Base-by-base conservation (phyloP, 2,329 filamentous ascomycete species). In the Hymenoscyphus albidus region DNA sequence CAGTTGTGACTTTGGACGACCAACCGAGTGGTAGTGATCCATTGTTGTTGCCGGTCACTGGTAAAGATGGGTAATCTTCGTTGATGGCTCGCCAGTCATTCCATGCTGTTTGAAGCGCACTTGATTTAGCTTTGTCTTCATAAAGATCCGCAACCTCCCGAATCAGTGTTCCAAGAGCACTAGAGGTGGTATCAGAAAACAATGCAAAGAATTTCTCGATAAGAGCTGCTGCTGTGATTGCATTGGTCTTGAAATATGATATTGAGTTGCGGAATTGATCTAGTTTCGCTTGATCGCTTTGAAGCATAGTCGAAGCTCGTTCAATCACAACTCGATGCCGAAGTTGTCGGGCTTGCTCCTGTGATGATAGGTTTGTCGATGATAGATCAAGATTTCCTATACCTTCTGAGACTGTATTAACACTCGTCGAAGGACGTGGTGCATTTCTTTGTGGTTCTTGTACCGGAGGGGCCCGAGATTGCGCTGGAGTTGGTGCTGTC, bases 41-140 rank as follows among this genome's bases (percentile, higher is more conserved):
- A 10, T 79, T 80, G 44, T 60, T 66, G 44, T 88, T 83, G 62
- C 85, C 84, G 0, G 91, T 83, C 0, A 90, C 89, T 1, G 94
- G 93, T 0, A 98, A 81, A 1, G 91, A 92, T 0, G 94, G 94
- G 71, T 97, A 98, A 75, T 97, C 93, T 77, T 97, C 93, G 70
- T 96, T 96, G 78, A 96, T 95, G 44, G 93, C 93, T 58, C 92
- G 91, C 92, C 94, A 97, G 77, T 97, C 91, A 71, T 92, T 92
- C 93, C 94, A 97, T 1, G 93, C 92, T 72, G 89, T 89, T 32
- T 93, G 85, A 2, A 99, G 80, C 0, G 81, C 82, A 61, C 89
- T 88, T 1, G 87, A 87, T 75, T 96, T 97, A 18, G 77, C 75
- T 59, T 89, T 83, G 70, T 96, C 89, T 71, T 99, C 94, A 71